These are phyloP conservation scores for Papilionanthe hybrid DNA, from an alignment of 116 monocot species.

Conservation along the genomic window DNA sequence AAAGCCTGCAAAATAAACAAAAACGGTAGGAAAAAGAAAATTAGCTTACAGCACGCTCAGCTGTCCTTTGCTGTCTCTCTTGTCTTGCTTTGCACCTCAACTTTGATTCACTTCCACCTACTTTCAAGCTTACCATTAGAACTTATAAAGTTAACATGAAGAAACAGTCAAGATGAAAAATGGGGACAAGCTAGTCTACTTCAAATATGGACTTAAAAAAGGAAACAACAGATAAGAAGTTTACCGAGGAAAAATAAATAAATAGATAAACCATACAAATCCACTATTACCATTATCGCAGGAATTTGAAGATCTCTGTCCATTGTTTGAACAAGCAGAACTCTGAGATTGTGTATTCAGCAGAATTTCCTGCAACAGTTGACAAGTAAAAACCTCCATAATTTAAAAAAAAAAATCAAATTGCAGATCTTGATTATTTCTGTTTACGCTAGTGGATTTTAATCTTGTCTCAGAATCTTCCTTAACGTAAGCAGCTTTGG, in stretches of 20 bases:
- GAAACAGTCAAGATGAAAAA: background rate
- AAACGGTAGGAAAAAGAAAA: background rate
- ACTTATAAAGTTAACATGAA: background rate
- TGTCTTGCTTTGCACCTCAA: slow-evolving; percentile 77
- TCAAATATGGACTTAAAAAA: background rate
- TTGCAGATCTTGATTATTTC: background rate
- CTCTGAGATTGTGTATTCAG: slow-evolving; percentile 24
- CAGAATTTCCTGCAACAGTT: slow-evolving; percentile 32
- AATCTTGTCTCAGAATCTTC: slow-evolving; percentile 18
- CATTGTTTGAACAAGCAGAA: slow-evolving; percentile 26
- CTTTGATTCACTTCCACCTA: slow-evolving; percentile 59
- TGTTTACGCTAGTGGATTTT: slow-evolving; percentile 22
- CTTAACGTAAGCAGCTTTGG: slow-evolving; percentile 14
- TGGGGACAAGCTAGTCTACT: background rate
- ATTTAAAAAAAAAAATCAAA: background rate
- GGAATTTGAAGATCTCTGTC: slow-evolving; percentile 26
- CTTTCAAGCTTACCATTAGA: slow-evolving; percentile 17
- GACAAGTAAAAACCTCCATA: slow-evolving; percentile 3
- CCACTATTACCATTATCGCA: slow-evolving; percentile 38
- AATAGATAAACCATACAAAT: background rate
- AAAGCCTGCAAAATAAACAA: background rate
- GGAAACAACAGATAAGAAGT: background rate
- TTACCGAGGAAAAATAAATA: background rate
- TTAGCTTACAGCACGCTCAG: slow-evolving; percentile 73
- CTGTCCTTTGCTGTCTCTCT: slow-evolving; percentile 83